Conservation (phyloP, 495 filamentous ascomycete species). For the Neurospora africana region DNA sequence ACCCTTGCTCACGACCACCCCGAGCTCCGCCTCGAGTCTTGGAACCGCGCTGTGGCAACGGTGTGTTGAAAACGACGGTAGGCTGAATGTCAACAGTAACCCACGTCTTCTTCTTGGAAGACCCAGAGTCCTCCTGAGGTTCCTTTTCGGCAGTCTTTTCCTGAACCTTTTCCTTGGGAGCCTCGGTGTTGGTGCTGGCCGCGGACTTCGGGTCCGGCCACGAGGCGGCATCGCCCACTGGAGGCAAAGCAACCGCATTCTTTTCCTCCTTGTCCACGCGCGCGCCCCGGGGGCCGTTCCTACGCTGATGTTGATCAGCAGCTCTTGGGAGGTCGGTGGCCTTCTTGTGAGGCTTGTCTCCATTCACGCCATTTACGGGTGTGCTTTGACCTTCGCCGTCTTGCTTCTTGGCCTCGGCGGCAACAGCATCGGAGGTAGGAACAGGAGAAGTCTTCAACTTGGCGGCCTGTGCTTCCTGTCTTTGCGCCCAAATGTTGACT, state of each 20-base stretch:
- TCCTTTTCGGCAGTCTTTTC: slow-evolving; percentile 56
- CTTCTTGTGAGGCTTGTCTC: slow-evolving; percentile 42
- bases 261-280: slow-evolving; percentile 43
- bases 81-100: slow-evolving; percentile 62
- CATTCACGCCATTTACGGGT: slow-evolving; percentile 11
- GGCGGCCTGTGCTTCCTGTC: slow-evolving; percentile 52
- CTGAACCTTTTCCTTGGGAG: slow-evolving; percentile 18
- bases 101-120: slow-evolving; percentile 62
- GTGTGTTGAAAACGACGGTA: slow-evolving; percentile 72
- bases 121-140: slow-evolving; percentile 49
- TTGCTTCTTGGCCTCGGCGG: slow-evolving; percentile 13
- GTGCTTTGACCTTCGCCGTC: slow-evolving; percentile 9
- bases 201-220: slow-evolving; percentile 90
- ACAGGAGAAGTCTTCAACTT: slow-evolving; percentile 47
- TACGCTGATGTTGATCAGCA: slow-evolving; percentile 30
- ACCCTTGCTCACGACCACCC: slow-evolving; percentile 35
- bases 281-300: slow-evolving; percentile 35
- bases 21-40: slow-evolving; percentile 51
- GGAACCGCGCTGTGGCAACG: slow-evolving; percentile 50
- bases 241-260: slow-evolving; percentile 29
- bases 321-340: slow-evolving; percentile 38
- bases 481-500: slow-evolving; percentile 78
- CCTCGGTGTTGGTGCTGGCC: slow-evolving; percentile 60
- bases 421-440: slow-evolving; percentile 5
- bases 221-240: slow-evolving; percentile 56